A percentile compares a stretch with the other conserved stretches of the same genome.
Evolutionary conservation across 2,329 filamentous ascomycete species (phyloP).

Genomic region (Fusarium fracticaudum): DNA sequence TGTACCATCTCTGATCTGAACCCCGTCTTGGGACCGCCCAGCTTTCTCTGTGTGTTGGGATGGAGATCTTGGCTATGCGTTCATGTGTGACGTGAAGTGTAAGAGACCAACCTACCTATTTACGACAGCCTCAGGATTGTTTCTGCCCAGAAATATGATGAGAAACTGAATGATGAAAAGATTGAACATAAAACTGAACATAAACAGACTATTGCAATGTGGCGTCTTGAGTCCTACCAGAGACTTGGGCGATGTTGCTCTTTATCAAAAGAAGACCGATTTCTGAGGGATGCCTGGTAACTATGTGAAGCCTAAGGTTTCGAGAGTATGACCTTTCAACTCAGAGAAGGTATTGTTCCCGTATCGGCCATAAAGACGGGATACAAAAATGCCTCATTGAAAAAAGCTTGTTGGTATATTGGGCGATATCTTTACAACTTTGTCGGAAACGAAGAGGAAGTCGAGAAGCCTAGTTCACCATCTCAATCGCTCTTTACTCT

Average conservation of each 20-base stretch:
- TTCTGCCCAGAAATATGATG: neutral
- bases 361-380: neutral
- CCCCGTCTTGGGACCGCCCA: rapidly evolving
- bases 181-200: neutral
- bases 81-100: neutral
- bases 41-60: neutral
- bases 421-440: neutral
- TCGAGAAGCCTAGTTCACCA: neutral
- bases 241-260: neutral
- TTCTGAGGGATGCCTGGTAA: too few species aligned
- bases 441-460: neutral
- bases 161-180: neutral
- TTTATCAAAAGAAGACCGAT: neutral
- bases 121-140: neutral
- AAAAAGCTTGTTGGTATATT: neutral
- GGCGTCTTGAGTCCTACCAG: neutral
- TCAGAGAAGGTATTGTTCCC: neutral
- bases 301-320: neutral
- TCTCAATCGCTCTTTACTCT: neutral
- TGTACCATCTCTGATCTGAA: neutral
- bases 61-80: neutral
- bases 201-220: rapidly evolving
- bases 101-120: neutral
- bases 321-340: neutral
- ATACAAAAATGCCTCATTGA: neutral